Evolutionary conservation across 176 grass and related monocot genomes (phyloP).

Genomic region (Eremochloa ophiuroides): DNA sequence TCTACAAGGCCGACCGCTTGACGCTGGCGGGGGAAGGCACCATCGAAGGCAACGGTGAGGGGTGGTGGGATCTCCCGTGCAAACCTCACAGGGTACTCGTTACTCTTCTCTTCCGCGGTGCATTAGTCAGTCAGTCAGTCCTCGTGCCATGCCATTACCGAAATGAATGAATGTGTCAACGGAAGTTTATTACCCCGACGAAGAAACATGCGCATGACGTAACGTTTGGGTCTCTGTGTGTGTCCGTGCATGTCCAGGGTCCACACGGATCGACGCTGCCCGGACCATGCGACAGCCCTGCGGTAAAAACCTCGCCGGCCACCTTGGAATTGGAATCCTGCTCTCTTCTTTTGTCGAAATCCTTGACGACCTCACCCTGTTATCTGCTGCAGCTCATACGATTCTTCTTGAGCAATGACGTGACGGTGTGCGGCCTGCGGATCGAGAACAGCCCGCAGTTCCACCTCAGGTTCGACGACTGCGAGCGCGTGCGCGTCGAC

Average conservation of each 20-base stretch:
- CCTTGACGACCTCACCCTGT: neutral
- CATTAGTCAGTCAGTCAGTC: neutral
- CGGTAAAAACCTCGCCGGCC: conserved; percentile 26
- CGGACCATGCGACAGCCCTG: conserved; percentile 80
- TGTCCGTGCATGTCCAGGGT: conserved; percentile 41
- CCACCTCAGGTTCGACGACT: conserved; percentile 78
- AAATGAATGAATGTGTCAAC: neutral
- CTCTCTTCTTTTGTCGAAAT: neutral
- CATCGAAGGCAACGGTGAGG: conserved; percentile 77
- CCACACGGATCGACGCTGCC: conserved; percentile 71
- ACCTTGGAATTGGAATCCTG: neutral
- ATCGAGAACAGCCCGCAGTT: conserved; percentile 84
- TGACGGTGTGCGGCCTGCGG: conserved; percentile 40
- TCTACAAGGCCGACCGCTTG: conserved; percentile 56
- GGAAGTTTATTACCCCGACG: neutral
- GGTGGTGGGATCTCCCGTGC: conserved; percentile 82
- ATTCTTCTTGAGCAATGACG: conserved; percentile 59
- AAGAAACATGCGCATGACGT: neutral
- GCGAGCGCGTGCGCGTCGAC: conserved; percentile 51
- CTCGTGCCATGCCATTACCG: neutral
- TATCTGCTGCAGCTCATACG: conserved; percentile 42
- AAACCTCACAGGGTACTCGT: conserved; percentile 74
- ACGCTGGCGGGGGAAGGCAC: conserved; percentile 60
- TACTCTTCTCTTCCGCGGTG: neutral
- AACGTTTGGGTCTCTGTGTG: neutral